Conservation (phyloP, 495 filamentous ascomycete genomes). For the Aspergillus bertholletiae region DNA sequence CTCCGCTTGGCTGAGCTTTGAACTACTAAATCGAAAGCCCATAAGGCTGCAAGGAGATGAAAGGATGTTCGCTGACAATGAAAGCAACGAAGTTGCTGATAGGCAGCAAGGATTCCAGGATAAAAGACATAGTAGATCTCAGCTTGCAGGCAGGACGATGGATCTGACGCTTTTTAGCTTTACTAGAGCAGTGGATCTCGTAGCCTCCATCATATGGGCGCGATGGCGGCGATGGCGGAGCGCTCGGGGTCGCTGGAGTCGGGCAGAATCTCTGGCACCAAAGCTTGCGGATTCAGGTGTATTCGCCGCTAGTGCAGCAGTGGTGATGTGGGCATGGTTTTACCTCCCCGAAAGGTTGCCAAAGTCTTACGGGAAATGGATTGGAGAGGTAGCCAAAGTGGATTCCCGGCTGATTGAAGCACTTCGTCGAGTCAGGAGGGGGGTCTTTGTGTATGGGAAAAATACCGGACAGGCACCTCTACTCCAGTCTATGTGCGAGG, state of each 20-base stretch:
- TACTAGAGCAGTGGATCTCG: conserved; percentile 69
- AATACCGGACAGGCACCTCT: conserved; percentile 72
- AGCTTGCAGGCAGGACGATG: conserved; percentile 71
- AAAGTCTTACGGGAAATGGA: conserved; percentile 80
- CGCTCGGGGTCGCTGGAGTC: conserved; percentile 43
- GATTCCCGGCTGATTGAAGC: conserved; percentile 74
- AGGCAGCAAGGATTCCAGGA: conserved; percentile 33
- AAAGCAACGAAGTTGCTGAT: conserved; percentile 28
- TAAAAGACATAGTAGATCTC: conserved; percentile 15
- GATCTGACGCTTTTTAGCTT: conserved; percentile 83
- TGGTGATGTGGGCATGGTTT: conserved; percentile 92
- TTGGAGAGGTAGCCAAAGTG: conserved; percentile 72
- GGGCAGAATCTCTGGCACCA: conserved; percentile 48
- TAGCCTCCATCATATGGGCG: conserved; percentile 65
- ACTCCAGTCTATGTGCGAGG: conserved; percentile 70
- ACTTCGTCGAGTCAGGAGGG: conserved; percentile 61
- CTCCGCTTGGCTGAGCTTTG: conserved; percentile 46
- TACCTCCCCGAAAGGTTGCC: conserved; percentile 70
- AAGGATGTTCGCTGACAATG: conserved; percentile 1
- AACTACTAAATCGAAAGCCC: conserved; percentile 42
- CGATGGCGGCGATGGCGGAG: conserved; percentile 31
- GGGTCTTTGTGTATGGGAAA: conserved; percentile 68
- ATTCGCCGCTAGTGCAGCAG: conserved; percentile 71
- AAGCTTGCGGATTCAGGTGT: conserved; percentile 62
- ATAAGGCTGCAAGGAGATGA: conserved; percentile 14